These are phyloP conservation scores for Ashbya aceris DNA, from an alignment of 1,139 yeast genomes.

Conservation along the genomic window DNA sequence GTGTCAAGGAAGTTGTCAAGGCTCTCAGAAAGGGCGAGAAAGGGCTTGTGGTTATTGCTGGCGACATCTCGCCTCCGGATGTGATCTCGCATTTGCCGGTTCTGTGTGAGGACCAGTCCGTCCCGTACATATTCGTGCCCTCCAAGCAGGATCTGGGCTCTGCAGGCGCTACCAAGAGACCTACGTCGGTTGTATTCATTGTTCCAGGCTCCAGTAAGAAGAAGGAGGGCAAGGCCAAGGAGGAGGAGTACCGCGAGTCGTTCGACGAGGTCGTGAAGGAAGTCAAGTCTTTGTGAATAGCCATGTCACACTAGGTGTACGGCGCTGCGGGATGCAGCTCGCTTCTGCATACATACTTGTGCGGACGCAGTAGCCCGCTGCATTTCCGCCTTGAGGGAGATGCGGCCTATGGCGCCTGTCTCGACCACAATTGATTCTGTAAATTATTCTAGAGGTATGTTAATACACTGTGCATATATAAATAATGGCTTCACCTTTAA, in stretches of 20 bases:
- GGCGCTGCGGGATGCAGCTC: too few species aligned
- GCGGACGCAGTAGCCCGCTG: too few species aligned
- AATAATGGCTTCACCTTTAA: neutral
- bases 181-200: conserved; percentile 95
- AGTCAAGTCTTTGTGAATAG: conserved; percentile 36
- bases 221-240: conserved; percentile 67
- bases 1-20: conserved; percentile 97
- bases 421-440: neutral
- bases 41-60: conserved; percentile 93
- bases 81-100: conserved; percentile 97
- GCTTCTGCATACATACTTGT: too few species aligned
- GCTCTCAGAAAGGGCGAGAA: conserved; percentile 96
- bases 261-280: conserved; percentile 94
- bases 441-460: neutral
- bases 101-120: conserved; percentile 85
- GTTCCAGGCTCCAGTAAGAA: conserved; percentile 94
- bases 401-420: too few species aligned
- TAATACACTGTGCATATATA: neutral
- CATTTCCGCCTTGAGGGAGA: too few species aligned
- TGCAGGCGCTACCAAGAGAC: conserved; percentile 98
- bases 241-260: conserved; percentile 83
- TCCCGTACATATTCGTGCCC: conserved; percentile 88
- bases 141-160: conserved; percentile 97
- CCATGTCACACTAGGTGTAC: too few species aligned
- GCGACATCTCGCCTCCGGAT: conserved; percentile 96